Evolutionary conservation across 2,329 filamentous ascomycete genomes (phyloP), one percentile per base, ranked within the genome.

Genomic region (Aureobasidium subglaciale): DNA sequence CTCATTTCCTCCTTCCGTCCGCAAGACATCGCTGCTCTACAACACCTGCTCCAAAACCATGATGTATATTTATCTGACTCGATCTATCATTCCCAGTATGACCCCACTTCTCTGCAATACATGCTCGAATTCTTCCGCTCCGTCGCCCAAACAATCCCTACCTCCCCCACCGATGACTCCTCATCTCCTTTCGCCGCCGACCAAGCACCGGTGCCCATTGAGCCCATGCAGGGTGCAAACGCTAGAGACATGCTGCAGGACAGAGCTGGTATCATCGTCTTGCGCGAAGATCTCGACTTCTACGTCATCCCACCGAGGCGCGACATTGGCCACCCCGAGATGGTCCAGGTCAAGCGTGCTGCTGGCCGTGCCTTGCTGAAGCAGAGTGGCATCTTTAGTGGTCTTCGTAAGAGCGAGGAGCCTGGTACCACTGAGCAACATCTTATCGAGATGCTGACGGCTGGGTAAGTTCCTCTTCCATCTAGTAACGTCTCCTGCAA

Each of bases 111-210:
- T 45, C 82, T 99, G 55, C 90, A 97, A 73, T 99, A 97, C 75
- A 99, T 99, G 93, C 83, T 99, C 61, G 92, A 96, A 66, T 99
- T 99, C 74, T 99, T 99, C 78, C 87, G 93, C 61, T 85, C 86
- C 62, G 92, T 99, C 60, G 93, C 93, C 54, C 90, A 96, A 72
- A 93, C 91, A n/a, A 97, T 99, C 63, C 90, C 89, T 9, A 80
- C 83, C 38, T 83, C 86, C 27, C 68, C 70, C 30, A 82, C 79
- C 56, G 75, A 81, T 32, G 63, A 62, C 18, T 58, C 62, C 13
- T 71, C 59, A 83, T 88, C 59, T 75, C 81, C 59, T 78, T 60
- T 60, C 50, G 45, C 56, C 20, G 58, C 42, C 18, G 56, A 58
- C 11, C 56, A 57, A 25, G 50, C 55, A n/a, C 86, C 75, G 64